phyloP scores from a whole-genome alignment of 2,329 filamentous ascomycete genomes.

The Pleurostoma richardsiae region DNA sequence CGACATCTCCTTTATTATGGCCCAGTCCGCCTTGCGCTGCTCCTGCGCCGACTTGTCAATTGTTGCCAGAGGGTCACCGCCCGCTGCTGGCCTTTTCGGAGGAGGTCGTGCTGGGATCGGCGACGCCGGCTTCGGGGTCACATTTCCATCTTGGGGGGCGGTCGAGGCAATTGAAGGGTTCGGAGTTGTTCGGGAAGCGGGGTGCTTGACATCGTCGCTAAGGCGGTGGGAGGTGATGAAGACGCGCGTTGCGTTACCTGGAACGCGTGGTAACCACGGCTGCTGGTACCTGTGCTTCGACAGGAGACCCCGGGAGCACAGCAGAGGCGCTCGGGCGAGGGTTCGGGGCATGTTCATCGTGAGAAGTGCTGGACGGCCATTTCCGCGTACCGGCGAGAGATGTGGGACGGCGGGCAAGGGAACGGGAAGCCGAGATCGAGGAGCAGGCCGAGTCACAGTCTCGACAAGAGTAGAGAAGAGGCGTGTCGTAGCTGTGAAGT shows the following conservation, averaged over 20 bases:
- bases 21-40: slow-evolving; percentile 96
- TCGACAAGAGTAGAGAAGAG: not conserved
- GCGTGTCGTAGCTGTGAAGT: not conserved
- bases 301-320: not conserved
- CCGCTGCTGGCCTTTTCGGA: slow-evolving; percentile 2
- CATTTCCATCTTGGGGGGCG: not conserved
- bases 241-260: not conserved
- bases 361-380: not conserved
- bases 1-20: slow-evolving; percentile 97
- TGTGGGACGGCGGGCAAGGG: not conserved
- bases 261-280: not conserved
- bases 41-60: slow-evolving; percentile 71
- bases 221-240: not conserved
- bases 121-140: not conserved
- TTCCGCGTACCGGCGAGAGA: not conserved
- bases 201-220: not conserved
- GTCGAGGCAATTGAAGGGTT: not conserved
- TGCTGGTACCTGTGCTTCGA: not conserved
- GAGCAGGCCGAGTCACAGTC: not conserved
- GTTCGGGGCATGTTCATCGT: not conserved
- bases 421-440: not conserved
- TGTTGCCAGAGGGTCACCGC: slow-evolving; percentile 52
- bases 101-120: not conserved
- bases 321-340: not conserved
- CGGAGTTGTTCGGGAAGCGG: not conserved